These are phyloP conservation scores for Saccharomycopsis guyanensis DNA, from an alignment of 805 yeast genomes.

Conservation along the genomic window DNA sequence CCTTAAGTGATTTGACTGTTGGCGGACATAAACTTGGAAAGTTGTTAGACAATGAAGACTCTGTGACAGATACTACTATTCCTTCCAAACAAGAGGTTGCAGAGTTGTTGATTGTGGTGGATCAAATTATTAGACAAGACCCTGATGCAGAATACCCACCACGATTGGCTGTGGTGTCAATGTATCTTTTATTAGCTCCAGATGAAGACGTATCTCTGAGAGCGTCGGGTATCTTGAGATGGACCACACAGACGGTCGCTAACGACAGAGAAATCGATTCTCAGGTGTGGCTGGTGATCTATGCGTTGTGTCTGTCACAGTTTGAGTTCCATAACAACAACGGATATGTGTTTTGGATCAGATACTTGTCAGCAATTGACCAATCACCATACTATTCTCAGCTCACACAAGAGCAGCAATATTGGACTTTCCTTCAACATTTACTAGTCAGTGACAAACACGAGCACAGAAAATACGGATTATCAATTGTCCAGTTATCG, in stretches of 20 bases:
- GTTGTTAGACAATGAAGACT: not conserved
- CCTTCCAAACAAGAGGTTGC: constrained; percentile 9
- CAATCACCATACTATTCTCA: constrained; percentile 10
- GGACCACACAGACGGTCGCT: constrained; percentile 40
- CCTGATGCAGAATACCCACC: constrained; percentile 22
- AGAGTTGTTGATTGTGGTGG: constrained; percentile 8
- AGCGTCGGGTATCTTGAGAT: constrained; percentile 40
- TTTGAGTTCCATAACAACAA: constrained; percentile 30
- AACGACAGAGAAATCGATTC: constrained; percentile 23
- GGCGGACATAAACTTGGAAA: not conserved
- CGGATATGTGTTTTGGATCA: constrained; percentile 48
- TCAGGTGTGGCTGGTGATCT: constrained; percentile 42
- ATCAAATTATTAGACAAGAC: constrained; percentile 2
- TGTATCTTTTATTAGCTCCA: constrained; percentile 31
- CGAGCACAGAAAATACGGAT: constrained; percentile 60
- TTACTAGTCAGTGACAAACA: constrained; percentile 51
- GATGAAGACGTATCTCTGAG: constrained; percentile 32
- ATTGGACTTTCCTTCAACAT: constrained; percentile 51
- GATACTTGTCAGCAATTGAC: constrained; percentile 33
- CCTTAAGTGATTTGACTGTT: too few species aligned
- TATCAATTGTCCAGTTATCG: constrained; percentile 58
- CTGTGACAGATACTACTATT: not conserved
- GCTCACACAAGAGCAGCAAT: constrained; percentile 26
- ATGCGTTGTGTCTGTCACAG: constrained; percentile 24
- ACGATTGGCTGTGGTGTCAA: constrained; percentile 22